Conservation (phyloP, 176 grass and related monocot genomes). For the Aegilops tauschii region DNA sequence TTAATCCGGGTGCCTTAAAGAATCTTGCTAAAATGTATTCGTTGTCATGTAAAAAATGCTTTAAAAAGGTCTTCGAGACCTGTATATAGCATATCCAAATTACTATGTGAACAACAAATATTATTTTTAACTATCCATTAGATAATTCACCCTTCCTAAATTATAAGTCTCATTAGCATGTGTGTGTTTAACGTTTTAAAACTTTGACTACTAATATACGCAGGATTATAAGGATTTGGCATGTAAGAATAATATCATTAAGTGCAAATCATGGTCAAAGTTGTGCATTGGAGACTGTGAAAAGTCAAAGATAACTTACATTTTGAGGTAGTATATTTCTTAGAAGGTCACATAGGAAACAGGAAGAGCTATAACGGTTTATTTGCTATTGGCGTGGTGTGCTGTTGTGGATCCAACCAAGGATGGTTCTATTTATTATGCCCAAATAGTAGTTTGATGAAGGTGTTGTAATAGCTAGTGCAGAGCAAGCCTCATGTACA, state of each 20-base stretch:
- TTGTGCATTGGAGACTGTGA: not conserved
- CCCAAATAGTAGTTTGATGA: not conserved
- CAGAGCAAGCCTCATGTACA: not conserved
- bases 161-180: not conserved
- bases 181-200: no score
- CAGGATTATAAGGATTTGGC: no score
- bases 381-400: not conserved
- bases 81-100: not conserved
- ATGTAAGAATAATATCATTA: no score
- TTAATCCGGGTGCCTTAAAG: not conserved
- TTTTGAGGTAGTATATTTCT: not conserved
- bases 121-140: not conserved
- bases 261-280: not conserved
- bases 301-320: not conserved
- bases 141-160: not conserved
- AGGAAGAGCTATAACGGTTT: not conserved
- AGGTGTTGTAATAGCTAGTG: not conserved
- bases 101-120: not conserved
- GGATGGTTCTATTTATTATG: conserved; percentile 4
- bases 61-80: not conserved
- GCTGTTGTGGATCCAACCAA: not conserved
- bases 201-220: no score
- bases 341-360: not conserved
- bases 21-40: conserved; percentile 23
- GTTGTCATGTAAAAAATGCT: not conserved